A percentile compares a stretch with the other conserved stretches of the same genome.
Conservation (phyloP, 1,284 basidiomycete genomes). For the Cryptococcus sp. region DNA sequence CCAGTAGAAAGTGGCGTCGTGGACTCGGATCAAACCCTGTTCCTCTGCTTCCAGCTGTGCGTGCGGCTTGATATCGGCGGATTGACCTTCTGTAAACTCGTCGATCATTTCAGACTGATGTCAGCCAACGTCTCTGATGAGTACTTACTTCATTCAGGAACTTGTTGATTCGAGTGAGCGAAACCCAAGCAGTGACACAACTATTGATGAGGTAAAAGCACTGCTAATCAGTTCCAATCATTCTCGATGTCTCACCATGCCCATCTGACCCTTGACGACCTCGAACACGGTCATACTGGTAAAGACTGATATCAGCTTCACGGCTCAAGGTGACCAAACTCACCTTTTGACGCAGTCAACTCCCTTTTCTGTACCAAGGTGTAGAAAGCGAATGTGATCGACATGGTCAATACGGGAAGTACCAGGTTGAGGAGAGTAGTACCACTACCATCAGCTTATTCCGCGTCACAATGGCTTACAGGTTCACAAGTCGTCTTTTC, state of each 20-base stretch:
- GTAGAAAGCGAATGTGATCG: constrained; percentile 62
- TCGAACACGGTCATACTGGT: constrained; percentile 48
- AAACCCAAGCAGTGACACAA: constrained; percentile 51
- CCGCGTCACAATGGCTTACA: constrained; percentile 18
- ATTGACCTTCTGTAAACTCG: constrained; percentile 43
- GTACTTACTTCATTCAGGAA: constrained; percentile 51
- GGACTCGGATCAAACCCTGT: constrained; percentile 35
- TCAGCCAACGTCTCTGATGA: neutral
- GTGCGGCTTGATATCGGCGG: constrained; percentile 14
- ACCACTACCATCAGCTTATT: constrained; percentile 4
- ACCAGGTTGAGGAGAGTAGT: constrained; percentile 51
- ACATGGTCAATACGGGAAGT: constrained; percentile 63
- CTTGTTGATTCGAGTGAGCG: constrained; percentile 51
- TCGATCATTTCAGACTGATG: constrained; percentile 57
- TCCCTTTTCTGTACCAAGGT: constrained; percentile 51
- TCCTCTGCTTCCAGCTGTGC: constrained; percentile 33
- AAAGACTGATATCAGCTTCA: constrained; percentile 28
- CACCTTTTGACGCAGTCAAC: constrained; percentile 47
- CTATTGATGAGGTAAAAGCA: constrained; percentile 38
- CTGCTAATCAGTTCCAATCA: constrained; percentile 1
- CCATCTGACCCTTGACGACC: constrained; percentile 38
- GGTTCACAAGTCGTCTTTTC: constrained; percentile 35
- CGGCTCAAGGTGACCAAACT: constrained; percentile 2
- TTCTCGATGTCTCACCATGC: constrained; percentile 16
- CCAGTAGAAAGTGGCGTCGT: constrained; percentile 44